Percentiles rank a stretch among this genome's conserved stretches.
These are phyloP conservation scores for Russula lepida DNA, from an alignment of 768 basidiomycete genomes.

Conservation along the genomic window DNA sequence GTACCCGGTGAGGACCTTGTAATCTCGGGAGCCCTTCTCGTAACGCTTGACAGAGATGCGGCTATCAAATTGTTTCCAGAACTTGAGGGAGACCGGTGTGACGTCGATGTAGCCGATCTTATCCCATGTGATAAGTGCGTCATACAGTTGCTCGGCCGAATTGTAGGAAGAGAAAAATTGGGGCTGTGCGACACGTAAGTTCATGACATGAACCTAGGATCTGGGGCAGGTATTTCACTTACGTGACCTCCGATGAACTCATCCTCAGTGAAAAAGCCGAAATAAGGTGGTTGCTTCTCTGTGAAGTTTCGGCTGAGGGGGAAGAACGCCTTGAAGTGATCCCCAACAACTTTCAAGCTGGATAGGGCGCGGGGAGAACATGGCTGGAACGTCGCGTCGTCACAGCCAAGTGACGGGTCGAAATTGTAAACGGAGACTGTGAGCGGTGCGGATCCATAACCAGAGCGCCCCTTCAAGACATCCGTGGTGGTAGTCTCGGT, in stretches of 20 bases:
- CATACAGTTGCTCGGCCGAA: constrained; percentile 27
- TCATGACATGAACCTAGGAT: background rate
- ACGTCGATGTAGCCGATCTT: constrained; percentile 22
- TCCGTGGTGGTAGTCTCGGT: constrained; percentile 10
- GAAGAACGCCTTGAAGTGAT: constrained; percentile 8
- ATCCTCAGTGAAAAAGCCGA: constrained; percentile 12
- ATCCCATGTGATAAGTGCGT: constrained; percentile 25
- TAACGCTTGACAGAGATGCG: background rate
- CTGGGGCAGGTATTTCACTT: background rate
- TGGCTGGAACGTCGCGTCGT: constrained; percentile 16
- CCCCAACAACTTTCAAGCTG: constrained; percentile 14
- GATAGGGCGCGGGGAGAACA: constrained; percentile 15
- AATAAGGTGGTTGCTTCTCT: constrained; percentile 6
- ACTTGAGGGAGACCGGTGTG: constrained; percentile 26
- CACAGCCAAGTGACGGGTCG: constrained; percentile 12
- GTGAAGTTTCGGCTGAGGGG: constrained; percentile 7
- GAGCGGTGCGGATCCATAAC: constrained; percentile 14
- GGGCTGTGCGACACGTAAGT: constrained; percentile 13
- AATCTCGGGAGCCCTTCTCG: background rate
- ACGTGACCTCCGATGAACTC: constrained; percentile 10
- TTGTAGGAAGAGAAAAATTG: constrained; percentile 27
- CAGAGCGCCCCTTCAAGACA: constrained; percentile 9
- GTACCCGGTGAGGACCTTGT: background rate
- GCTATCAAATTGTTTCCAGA: constrained; percentile 21
- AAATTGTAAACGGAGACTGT: constrained; percentile 12